Evolutionary conservation across 345 rosid genomes (phyloP).

Genomic region (Lepidium africanum): DNA sequence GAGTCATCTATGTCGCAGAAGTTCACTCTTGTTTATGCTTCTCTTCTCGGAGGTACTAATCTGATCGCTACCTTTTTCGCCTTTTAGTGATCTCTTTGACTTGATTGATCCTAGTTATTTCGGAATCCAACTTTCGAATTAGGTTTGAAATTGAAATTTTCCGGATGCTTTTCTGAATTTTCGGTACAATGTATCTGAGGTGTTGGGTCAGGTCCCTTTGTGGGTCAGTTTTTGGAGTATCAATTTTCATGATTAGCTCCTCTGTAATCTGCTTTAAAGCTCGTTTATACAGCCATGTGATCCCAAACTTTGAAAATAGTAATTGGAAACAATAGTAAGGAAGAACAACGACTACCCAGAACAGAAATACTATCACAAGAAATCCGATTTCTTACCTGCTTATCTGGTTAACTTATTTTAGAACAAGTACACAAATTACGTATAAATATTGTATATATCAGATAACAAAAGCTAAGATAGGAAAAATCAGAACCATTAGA

Average conservation of each 20-base stretch:
- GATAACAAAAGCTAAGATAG: background rate
- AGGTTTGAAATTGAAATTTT: no score
- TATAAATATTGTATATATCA: background rate
- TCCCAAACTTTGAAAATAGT: background rate
- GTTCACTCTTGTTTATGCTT: slow-evolving; percentile 29
- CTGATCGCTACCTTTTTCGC: background rate
- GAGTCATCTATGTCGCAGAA: slow-evolving; percentile 31
- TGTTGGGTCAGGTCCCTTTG: background rate
- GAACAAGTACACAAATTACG: background rate
- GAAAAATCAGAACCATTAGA: background rate
- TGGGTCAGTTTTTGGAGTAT: background rate
- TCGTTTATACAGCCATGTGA: background rate
- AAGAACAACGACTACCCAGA: background rate
- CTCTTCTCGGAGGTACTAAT: slow-evolving; percentile 53
- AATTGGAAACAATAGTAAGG: background rate
- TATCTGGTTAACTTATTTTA: background rate
- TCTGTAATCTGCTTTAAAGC: background rate
- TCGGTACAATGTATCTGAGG: background rate
- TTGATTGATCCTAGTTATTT: background rate
- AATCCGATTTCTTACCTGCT: background rate
- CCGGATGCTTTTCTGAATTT: no score
- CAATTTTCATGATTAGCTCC: background rate
- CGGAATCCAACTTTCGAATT: no score
- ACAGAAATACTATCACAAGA: background rate
- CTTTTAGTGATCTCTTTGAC: background rate